phyloP scores from a whole-genome alignment of 2,329 filamentous ascomycete species.

The Coleophoma cylindrospora region DNA sequence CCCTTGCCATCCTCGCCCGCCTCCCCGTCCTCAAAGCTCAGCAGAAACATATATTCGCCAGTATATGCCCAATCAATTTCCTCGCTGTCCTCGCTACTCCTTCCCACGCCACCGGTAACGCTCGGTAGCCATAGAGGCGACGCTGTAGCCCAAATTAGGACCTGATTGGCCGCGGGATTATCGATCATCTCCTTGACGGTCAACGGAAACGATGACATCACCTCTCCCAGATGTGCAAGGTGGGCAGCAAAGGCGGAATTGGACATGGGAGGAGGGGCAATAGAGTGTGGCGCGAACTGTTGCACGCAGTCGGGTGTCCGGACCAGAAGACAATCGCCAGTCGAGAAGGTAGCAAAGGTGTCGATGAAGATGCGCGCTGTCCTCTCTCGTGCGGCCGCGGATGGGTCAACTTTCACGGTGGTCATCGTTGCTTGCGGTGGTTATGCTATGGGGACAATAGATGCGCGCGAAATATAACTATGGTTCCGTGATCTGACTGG shows the following conservation, averaged over 20 bases:
- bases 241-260: neutral
- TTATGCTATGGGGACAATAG: neutral
- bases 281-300: neutral
- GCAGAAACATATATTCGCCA: constrained; percentile 7
- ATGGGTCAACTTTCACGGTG: neutral
- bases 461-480: neutral
- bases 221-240: neutral
- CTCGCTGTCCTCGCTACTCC: neutral
- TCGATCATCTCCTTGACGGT: constrained; percentile 2
- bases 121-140: neutral
- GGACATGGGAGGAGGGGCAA: neutral
- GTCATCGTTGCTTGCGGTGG: neutral
- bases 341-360: neutral
- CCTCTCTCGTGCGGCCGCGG: neutral
- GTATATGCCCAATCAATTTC: constrained; percentile 2
- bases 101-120: neutral
- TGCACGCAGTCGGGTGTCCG: neutral
- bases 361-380: neutral
- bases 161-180: constrained; percentile 4
- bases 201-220: constrained; percentile 1
- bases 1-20: constrained; percentile 1
- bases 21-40: constrained; percentile 4
- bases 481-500: neutral
- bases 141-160: constrained; percentile 4
- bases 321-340: neutral